Conservation (phyloP, 768 basidiomycete genomes). For the Russula olivacea region DNA sequence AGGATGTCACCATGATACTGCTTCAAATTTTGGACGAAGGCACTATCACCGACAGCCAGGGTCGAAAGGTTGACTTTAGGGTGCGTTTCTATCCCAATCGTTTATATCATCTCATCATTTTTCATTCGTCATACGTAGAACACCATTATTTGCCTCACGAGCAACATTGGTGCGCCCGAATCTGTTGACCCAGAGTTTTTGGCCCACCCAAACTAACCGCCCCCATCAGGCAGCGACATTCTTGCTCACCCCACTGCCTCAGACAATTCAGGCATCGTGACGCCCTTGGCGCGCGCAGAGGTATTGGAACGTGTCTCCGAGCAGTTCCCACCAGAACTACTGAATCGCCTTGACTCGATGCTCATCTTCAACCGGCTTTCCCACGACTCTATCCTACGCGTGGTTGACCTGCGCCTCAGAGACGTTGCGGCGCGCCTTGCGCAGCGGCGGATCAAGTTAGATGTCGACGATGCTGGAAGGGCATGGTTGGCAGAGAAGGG, state of each 20-base stretch:
- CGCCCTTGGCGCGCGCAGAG: conserved; percentile 50
- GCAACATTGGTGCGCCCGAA: conserved; percentile 57
- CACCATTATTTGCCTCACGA: conserved; percentile 87
- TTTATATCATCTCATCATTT: not conserved
- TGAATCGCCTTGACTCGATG: conserved; percentile 84
- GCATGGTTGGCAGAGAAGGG: conserved; percentile 71
- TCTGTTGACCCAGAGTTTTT: not conserved
- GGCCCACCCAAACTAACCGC: not conserved
- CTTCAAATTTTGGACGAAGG: conserved; percentile 92
- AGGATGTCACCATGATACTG: conserved; percentile 86
- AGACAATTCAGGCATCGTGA: conserved; percentile 58
- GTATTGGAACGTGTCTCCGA: conserved; percentile 71
- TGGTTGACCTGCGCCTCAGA: conserved; percentile 68
- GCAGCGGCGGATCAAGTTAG: conserved; percentile 59
- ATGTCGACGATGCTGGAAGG: conserved; percentile 56
- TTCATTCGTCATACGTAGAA: conserved; percentile 44
- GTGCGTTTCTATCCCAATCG: conserved; percentile 31
- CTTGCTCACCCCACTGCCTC: conserved; percentile 63
- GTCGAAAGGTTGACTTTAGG: conserved; percentile 88
- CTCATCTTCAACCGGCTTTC: conserved; percentile 90
- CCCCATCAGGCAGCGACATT: conserved; percentile 47
- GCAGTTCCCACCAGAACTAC: conserved; percentile 85
- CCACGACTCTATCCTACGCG: conserved; percentile 61
- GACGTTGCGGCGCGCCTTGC: conserved; percentile 67
- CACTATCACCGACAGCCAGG: conserved; percentile 83